phyloP scores from a whole-genome alignment of 495 filamentous ascomycete genomes.

The Chaetomium fimeti region DNA sequence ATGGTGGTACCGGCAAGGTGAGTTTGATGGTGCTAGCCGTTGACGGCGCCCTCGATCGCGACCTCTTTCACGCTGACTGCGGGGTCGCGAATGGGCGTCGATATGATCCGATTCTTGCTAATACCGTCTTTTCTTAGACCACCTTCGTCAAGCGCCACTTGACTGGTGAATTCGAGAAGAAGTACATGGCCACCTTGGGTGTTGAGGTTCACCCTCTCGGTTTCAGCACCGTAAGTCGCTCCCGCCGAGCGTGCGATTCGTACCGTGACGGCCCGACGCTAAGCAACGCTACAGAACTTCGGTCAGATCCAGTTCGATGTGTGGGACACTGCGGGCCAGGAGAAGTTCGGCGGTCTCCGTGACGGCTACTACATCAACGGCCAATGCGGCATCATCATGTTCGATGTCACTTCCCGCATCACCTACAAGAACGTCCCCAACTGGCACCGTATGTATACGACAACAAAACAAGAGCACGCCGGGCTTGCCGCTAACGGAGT shows the following conservation, averaged over 20 bases:
- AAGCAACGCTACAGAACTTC: slow-evolving; percentile 66
- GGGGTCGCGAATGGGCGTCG: slow-evolving; percentile 27
- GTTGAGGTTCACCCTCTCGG: slow-evolving; percentile 96
- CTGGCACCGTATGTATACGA: slow-evolving; percentile 93
- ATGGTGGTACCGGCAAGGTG: slow-evolving; percentile 99
- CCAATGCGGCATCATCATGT: slow-evolving; percentile 99
- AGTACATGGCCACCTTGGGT: slow-evolving; percentile 99
- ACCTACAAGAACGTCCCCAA: slow-evolving; percentile 99
- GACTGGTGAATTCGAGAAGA: slow-evolving; percentile 99
- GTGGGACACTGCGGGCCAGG: slow-evolving; percentile 99
- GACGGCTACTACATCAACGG: slow-evolving; percentile 99
- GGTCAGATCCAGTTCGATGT: slow-evolving; percentile 98
- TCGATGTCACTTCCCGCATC: slow-evolving; percentile 99
- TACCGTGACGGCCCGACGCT: slow-evolving; percentile 29
- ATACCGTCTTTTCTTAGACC: slow-evolving; percentile 59
- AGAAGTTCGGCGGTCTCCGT: slow-evolving; percentile 99
- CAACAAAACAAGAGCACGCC: neutral
- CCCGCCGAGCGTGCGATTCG: slow-evolving; percentile 22
- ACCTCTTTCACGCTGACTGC: slow-evolving; percentile 21
- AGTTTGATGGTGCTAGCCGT: slow-evolving; percentile 26
- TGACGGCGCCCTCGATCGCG: neutral
- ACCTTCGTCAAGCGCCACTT: slow-evolving; percentile 99
- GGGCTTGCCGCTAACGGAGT: slow-evolving; percentile 23
- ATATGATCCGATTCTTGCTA: slow-evolving; percentile 22
- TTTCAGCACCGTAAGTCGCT: slow-evolving; percentile 80